Evolutionary conservation across 306 rosid species (phyloP), one percentile per base, ranked within the genome.

Genomic region (Medicago lupulina): DNA sequence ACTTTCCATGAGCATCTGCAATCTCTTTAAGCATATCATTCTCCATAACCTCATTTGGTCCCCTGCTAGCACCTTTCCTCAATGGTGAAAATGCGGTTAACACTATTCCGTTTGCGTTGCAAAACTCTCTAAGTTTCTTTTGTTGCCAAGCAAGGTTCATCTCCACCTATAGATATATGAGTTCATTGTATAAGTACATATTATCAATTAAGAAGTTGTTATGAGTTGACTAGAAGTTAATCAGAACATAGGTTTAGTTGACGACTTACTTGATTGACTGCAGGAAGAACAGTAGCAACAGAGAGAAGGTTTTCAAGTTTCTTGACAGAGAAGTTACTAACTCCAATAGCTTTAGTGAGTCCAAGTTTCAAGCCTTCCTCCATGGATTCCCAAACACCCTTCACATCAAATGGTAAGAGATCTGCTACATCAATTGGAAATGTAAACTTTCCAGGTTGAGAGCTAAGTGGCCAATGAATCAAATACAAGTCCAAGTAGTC

Each of bases 101-200:
- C 1, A 85, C 50, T 59, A 90, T 71, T 1, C 89, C 87, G 31
- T 85, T 86, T 3, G 38, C 73, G 0, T 40, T 81, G 87, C 96
- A 90, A 21, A 81, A 88, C 28, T 83, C 85, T 64, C 86, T 75
- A 0, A 90, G 85, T 36, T 81, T 77, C 84, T 84, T 83, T 53
- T 88, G 96, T 31, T 90, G 92, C 96, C 96, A 90, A 7, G 86
- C 79, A 3, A 87, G 87, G 73, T 80, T 86, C 90, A 90, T 76
- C 78, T 90, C 96, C 78, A 90, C 96, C 95, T 89, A 81, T 7
- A 69, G 0, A 77, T 39, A 17, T 3, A 67, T 9, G 2, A 31
- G 0, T 25, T 58, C 12, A 14, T 67, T 67, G 13, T 14, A 19
- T 66, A 17, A 46, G 13, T 16, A 25, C 19, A n/a, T 59, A 59